Evolutionary conservation across 108 stramenopile species (phyloP).

Genomic region (Skeletonema potamos): DNA sequence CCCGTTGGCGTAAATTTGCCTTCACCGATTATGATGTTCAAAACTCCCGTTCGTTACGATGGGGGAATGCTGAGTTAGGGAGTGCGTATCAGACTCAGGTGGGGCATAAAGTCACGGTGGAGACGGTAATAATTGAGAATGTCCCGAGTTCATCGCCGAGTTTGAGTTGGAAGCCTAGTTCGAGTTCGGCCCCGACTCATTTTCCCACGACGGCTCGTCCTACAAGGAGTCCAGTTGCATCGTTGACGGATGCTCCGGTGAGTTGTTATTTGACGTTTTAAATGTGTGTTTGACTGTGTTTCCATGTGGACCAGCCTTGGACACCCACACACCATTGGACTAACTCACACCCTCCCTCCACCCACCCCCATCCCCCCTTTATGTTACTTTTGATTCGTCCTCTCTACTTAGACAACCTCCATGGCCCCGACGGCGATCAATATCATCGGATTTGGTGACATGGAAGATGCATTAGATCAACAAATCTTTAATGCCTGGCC

Average conservation of each 20-base stretch:
- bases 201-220: not conserved
- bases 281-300: not conserved
- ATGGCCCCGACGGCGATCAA: not conserved
- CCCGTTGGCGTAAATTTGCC: constrained; percentile 35
- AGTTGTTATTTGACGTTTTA: not conserved
- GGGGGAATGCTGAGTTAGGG: not conserved
- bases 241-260: not conserved
- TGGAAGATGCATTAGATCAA: constrained; percentile 7
- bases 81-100: not conserved
- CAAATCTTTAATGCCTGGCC: constrained; percentile 7
- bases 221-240: not conserved
- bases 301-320: too few species aligned
- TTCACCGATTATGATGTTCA: constrained; percentile 20
- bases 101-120: constrained; percentile 22
- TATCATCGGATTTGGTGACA: constrained; percentile 13
- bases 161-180: not conserved
- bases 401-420: constrained; percentile 1
- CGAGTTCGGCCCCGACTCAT: not conserved
- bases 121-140: constrained; percentile 15
- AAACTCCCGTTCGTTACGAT: not conserved
- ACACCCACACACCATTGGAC: too few species aligned
- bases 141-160: not conserved
- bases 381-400: not conserved
- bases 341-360: not conserved
- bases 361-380: not conserved